Base-by-base conservation (phyloP, 2,329 filamentous ascomycete species). In the Ophiostoma sp. region DNA sequence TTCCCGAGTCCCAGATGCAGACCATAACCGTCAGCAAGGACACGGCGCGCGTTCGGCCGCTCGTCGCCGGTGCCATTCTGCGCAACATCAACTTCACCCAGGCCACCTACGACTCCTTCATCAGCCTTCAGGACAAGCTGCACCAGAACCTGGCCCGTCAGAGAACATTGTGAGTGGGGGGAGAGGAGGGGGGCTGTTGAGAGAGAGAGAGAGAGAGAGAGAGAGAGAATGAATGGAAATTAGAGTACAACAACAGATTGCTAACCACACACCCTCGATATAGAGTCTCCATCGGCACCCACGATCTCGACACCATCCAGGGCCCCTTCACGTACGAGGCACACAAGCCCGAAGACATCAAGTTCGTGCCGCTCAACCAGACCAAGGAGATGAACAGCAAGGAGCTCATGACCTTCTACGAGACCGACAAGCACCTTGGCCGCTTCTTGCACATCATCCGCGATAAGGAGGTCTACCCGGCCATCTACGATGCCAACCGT, bases 281-380 rank as follows among this genome's bases (percentile, higher is more conserved):
- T 17, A 28, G 79, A 77, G 95, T 98, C n/a, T 93, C 95, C 28
- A 98, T 99, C 80, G 96, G 96, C 78, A 99, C 96, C 3, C 96
- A 99, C 83, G 95, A 99, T 81, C 86, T 98, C 76, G 95, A 98
- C 81, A 98, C 93, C 22, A 86, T 99, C 78, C 86, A 97, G 82
- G 96, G 95, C 0, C 96, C 96, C 64, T 99, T 99, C 88, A 95
- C 94, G 73, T 99, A 99, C 80, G 95, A 98, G 83, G 96, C 96
- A 22, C 88, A 95, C 42, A 87, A 92, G 66, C 96, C 96, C n/a
- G 91, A 94, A 82, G 90, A 98, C 78, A 97, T 99, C 84, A 91
- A 91, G 79, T 99, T 99, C 82, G 85, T 87, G 22, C 96, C 96
- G 28, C 85, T 99, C 76, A 99, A 98, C 85, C 95, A 98, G 85